Evolutionary conservation across 148 eudicot species (phyloP).

Genomic region (Fagopyrum homotropicum): DNA sequence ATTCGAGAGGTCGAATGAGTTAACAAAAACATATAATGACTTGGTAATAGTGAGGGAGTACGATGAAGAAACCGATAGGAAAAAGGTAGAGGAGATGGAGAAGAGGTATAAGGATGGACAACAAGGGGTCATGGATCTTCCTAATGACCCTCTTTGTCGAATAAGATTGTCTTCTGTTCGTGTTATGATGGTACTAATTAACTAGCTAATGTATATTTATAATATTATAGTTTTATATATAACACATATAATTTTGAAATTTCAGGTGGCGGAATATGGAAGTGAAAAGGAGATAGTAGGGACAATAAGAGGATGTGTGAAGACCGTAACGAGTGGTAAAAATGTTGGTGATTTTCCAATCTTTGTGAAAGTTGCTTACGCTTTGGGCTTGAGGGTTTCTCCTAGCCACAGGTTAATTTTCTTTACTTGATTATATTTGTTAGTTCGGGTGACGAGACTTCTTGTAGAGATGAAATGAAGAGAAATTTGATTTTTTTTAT

Average conservation of each 20-base stretch:
- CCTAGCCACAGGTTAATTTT: conserved; percentile 53
- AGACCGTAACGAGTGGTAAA: conserved; percentile 49
- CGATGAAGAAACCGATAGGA: conserved; percentile 42
- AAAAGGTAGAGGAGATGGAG: conserved; percentile 56
- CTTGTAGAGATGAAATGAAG: no score
- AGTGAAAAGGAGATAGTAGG: conserved; percentile 48
- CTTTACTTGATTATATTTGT: not conserved
- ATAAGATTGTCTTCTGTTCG: conserved; percentile 39
- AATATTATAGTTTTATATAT: no score
- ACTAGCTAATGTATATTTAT: not conserved
- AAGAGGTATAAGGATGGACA: conserved; percentile 50
- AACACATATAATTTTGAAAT: not conserved
- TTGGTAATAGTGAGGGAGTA: conserved; percentile 36
- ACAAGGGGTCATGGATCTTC: conserved; percentile 38
- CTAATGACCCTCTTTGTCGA: conserved; percentile 69
- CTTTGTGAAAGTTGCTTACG: conserved; percentile 64
- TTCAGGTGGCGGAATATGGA: conserved; percentile 57
- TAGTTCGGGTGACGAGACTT: no score
- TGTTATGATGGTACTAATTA: conserved; percentile 53
- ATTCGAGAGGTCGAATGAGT: no score
- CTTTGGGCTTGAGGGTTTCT: conserved; percentile 77
- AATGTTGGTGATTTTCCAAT: conserved; percentile 26
- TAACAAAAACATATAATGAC: no score
- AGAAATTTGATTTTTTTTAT: no score
- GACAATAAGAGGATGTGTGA: conserved; percentile 64